Percentiles rank a stretch among this genome's conserved stretches.
Evolutionary conservation across 208 protist species (phyloP).

Genomic region (Crithidia bombi): DNA sequence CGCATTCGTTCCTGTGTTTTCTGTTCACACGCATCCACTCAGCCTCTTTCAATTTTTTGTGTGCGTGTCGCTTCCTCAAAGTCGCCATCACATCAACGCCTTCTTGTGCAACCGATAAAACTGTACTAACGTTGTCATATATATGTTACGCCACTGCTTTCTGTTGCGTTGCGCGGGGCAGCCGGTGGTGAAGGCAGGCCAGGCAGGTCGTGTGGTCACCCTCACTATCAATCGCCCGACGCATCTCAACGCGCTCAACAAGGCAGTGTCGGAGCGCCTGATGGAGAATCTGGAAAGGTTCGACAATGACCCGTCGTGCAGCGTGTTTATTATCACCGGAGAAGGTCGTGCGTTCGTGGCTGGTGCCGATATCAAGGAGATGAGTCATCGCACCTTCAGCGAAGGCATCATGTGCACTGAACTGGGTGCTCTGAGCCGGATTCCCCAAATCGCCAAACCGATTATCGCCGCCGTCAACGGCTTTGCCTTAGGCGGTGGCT

Average conservation of each 20-base stretch:
- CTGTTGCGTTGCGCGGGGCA: conserved; percentile 47
- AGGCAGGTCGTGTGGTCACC: conserved; percentile 72
- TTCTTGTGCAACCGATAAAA: too few species aligned
- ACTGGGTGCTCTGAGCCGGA: conserved; percentile 60
- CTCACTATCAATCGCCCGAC: conserved; percentile 94
- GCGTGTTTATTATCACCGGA: conserved; percentile 93
- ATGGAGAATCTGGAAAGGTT: conserved; percentile 70
- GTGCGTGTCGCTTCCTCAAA: background rate
- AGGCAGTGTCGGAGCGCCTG: conserved; percentile 77
- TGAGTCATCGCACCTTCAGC: conserved; percentile 76
- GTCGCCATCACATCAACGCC: too few species aligned
- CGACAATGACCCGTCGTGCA: conserved; percentile 82
- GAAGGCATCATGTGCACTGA: conserved; percentile 82
- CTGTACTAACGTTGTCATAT: background rate
- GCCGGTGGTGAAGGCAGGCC: conserved; percentile 55
- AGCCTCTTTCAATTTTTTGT: too few species aligned
- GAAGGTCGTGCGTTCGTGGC: conserved; percentile 95
- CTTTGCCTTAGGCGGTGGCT: conserved; percentile 91
- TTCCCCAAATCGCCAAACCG: conserved; percentile 76
- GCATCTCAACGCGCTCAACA: conserved; percentile 95
- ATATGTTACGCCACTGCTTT: conserved; percentile 51
- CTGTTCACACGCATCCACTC: too few species aligned
- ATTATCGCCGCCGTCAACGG: conserved; percentile 93
- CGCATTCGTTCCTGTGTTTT: too few species aligned
- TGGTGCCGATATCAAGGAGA: conserved; percentile 97